These are phyloP conservation scores for Dictyostelium brefeldianum DNA, from an alignment of 78 protist species.

Conservation along the genomic window DNA sequence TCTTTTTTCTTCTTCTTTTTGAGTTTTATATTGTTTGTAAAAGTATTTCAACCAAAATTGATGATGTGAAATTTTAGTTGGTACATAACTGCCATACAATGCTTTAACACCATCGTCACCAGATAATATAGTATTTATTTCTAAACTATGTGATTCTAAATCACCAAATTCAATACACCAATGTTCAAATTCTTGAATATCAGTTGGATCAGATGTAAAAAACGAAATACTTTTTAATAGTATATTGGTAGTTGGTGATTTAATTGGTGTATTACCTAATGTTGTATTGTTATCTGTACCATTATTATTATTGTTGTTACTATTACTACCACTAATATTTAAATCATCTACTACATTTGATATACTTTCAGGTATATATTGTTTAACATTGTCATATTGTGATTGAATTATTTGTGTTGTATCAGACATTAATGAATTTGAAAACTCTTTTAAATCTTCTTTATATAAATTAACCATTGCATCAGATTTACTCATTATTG, in stretches of 20 bases:
- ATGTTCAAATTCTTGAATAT: constrained; percentile 62
- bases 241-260: constrained; percentile 11
- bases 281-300: neutral
- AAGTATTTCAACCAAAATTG: constrained; percentile 76
- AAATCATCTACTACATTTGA: neutral
- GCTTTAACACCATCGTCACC: constrained; percentile 55
- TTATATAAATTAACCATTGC: constrained; percentile 57
- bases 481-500: constrained; percentile 66
- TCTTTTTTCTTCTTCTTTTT: constrained; percentile 80
- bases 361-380: constrained; percentile 4
- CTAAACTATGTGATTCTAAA: constrained; percentile 6
- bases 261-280: neutral
- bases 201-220: constrained; percentile 54
- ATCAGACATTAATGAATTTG: constrained; percentile 37
- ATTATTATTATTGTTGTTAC: neutral
- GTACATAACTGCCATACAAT: constrained; percentile 51
- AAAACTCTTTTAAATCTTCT: constrained; percentile 74
- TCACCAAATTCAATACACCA: constrained; percentile 44
- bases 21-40: constrained; percentile 70
- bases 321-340: neutral
- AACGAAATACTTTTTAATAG: constrained; percentile 53
- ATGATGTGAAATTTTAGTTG: constrained; percentile 52
- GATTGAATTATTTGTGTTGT: constrained; percentile 12
- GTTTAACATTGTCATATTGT: constrained; percentile 50
- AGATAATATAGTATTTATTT: constrained; percentile 43